These are phyloP conservation scores for Ottelia alismoides DNA, from an alignment of 106 monocot genomes.

Conservation along the genomic window DNA sequence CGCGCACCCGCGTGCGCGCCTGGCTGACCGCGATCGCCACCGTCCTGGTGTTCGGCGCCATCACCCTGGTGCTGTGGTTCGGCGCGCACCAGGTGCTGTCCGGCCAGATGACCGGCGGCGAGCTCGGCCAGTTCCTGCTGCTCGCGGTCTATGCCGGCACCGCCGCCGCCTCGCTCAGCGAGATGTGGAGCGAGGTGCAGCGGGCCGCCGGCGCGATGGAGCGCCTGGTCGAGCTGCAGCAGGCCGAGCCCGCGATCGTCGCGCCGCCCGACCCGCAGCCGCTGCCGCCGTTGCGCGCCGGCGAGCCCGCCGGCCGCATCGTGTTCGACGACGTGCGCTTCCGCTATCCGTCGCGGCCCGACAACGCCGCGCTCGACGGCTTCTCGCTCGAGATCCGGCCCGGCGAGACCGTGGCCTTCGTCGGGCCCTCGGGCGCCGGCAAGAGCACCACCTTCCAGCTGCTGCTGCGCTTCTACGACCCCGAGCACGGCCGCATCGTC, in stretches of 20 bases:
- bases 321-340: constrained; percentile 23
- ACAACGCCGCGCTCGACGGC: constrained; percentile 7
- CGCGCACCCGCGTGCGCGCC: too few species aligned
- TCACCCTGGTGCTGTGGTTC: constrained; percentile 21
- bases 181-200: constrained; percentile 22
- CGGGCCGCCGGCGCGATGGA: constrained; percentile 15
- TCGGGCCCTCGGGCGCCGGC: constrained; percentile 27
- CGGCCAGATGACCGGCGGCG: constrained; percentile 11
- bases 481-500: constrained; percentile 17
- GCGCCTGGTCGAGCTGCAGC: constrained; percentile 11
- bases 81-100: constrained; percentile 14
- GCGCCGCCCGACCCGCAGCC: not conserved
- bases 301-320: constrained; percentile 7
- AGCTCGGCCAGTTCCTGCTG: constrained; percentile 29
- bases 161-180: constrained; percentile 28
- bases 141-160: constrained; percentile 28
- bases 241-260: constrained; percentile 15
- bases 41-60: constrained; percentile 29
- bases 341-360: constrained; percentile 26
- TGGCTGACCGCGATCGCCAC: too few species aligned
- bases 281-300: not conserved
- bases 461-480: constrained; percentile 36
- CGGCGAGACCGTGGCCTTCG: constrained; percentile 23
- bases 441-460: constrained; percentile 36
- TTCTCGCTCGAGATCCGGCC: constrained; percentile 27